phyloP scores from a whole-genome alignment of 306 rosid genomes.

The apple (Malus domestica) region DNA sequence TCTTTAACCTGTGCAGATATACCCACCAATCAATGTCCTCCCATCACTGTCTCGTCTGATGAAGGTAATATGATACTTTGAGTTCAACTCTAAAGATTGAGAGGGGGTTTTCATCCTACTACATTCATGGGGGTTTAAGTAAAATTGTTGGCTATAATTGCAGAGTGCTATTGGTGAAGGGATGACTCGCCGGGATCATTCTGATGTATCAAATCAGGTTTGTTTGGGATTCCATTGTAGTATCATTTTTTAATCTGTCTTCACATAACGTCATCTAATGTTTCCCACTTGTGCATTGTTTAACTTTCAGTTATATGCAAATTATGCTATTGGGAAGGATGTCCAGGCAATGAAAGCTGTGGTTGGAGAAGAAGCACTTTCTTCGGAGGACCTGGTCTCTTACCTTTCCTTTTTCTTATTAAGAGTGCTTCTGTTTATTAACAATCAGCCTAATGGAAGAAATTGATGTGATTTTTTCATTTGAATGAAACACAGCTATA shows the following conservation, averaged over 20 bases:
- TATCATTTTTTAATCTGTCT: not conserved
- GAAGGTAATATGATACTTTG: constrained; percentile 59
- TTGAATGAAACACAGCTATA: constrained; percentile 54
- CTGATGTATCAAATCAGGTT: constrained; percentile 99
- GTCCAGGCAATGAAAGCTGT: constrained; percentile 99
- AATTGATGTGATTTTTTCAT: constrained; percentile 6
- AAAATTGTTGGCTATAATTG: constrained; percentile 21
- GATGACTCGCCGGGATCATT: constrained; percentile 95
- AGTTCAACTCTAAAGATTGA: constrained; percentile 3
- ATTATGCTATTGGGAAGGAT: constrained; percentile 99
- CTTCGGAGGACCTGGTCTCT: constrained; percentile 93
- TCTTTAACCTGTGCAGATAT: constrained; percentile 52
- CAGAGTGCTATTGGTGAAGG: constrained; percentile 99
- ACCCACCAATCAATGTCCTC: constrained; percentile 97
- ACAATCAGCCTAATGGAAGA: not conserved
- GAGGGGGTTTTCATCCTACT: not conserved
- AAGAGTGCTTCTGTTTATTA: not conserved
- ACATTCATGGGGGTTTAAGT: not conserved
- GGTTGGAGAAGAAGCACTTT: constrained; percentile 99
- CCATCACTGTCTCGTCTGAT: constrained; percentile 97
- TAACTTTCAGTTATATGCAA: constrained; percentile 79
- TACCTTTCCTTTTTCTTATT: not conserved
- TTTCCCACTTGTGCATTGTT: constrained; percentile 2
- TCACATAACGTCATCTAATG: constrained; percentile 13
- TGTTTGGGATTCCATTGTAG: constrained; percentile 8